Evolutionary conservation across 2,329 filamentous ascomycete genomes (phyloP).

Genomic region (Rachicladosporium sp.): DNA sequence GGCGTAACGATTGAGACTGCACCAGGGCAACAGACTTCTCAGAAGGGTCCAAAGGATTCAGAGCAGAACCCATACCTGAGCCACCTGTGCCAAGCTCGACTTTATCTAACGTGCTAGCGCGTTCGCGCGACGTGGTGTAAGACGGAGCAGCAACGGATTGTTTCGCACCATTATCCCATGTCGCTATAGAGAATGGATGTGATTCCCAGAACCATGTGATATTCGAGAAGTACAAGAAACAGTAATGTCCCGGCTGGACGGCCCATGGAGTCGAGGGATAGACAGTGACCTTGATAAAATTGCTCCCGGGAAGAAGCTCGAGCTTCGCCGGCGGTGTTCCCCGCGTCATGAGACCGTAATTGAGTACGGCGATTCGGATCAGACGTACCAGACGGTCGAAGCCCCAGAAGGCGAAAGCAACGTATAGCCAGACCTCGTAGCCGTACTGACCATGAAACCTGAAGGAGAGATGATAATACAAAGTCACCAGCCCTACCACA

Average conservation of each 20-base stretch:
- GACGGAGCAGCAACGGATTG: too few species aligned
- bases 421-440: constrained; percentile 38
- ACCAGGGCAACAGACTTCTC: too few species aligned
- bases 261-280: constrained; percentile 18
- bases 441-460: constrained; percentile 29
- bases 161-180: too few species aligned
- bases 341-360: too few species aligned
- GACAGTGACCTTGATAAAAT: constrained; percentile 28
- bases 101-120: too few species aligned
- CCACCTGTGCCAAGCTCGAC: too few species aligned
- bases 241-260: too few species aligned
- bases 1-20: too few species aligned
- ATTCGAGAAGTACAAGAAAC: constrained; percentile 36
- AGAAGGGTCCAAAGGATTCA: too few species aligned
- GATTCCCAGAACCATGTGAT: constrained; percentile 38
- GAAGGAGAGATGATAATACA: constrained; percentile 31
- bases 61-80: too few species aligned
- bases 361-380: constrained; percentile 19
- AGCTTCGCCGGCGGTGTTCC: too few species aligned
- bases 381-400: constrained; percentile 36
- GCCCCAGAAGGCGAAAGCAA: constrained; percentile 31
- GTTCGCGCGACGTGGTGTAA: too few species aligned
- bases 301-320: constrained; percentile 9
- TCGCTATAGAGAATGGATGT: constrained; percentile 40
- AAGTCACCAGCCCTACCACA: constrained; percentile 30